Conservation (phyloP, 2,329 filamentous ascomycete species). For the Metarhizium robertsii region DNA sequence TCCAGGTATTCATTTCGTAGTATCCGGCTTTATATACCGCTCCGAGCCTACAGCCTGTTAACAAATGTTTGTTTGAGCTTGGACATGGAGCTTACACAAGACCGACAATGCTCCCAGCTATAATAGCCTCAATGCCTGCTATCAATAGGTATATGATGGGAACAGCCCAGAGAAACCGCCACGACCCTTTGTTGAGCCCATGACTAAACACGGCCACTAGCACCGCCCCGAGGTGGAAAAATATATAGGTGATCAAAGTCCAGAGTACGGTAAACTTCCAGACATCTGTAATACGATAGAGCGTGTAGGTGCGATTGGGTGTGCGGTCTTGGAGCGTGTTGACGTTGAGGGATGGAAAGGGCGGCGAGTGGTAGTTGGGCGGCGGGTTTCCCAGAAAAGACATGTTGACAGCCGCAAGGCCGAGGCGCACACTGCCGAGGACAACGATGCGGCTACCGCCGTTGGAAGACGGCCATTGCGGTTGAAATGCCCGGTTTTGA, state of each 20-base stretch:
- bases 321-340: conserved; percentile 39
- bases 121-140: conserved; percentile 64
- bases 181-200: conserved; percentile 44
- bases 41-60: conserved; percentile 50
- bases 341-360: conserved; percentile 78
- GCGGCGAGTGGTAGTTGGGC: conserved; percentile 51
- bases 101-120: conserved; percentile 75
- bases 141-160: conserved; percentile 62
- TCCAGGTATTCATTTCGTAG: conserved; percentile 91
- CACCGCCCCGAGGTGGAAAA: conserved; percentile 65
- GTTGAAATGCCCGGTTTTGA: neutral
- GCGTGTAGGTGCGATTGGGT: conserved; percentile 38
- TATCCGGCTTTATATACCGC: conserved; percentile 74
- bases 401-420: conserved; percentile 3
- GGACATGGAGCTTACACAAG: conserved; percentile 50
- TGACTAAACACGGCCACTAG: conserved; percentile 66
- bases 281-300: conserved; percentile 69
- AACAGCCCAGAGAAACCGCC: conserved; percentile 60
- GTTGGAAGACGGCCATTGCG: neutral
- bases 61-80: neutral
- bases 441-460: neutral
- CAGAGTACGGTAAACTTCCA: conserved; percentile 83
- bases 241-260: conserved; percentile 71
- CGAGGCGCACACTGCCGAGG: neutral
- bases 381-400: conserved; percentile 24